Percentiles rank a stretch among this genome's conserved stretches.
Evolutionary conservation across 2,329 filamentous ascomycete genomes (phyloP).

Genomic region (Myriosclerotinia duriaeana): DNA sequence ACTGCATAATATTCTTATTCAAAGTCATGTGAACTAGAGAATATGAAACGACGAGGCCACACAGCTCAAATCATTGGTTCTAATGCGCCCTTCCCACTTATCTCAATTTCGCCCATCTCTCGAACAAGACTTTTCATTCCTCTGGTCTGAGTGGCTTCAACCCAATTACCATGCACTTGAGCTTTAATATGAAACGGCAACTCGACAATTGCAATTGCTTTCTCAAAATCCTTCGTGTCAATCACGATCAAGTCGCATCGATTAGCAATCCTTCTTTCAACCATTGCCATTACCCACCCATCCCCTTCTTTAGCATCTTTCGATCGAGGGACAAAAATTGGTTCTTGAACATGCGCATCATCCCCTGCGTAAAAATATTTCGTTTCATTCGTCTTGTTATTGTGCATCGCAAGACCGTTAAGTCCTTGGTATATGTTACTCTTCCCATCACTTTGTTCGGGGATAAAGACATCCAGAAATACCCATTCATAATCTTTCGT

Average conservation of each 20-base stretch:
- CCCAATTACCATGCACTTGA: slow-evolving; percentile 39
- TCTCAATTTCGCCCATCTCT: background rate
- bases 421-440: slow-evolving; percentile 36
- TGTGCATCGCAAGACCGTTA: slow-evolving; percentile 27
- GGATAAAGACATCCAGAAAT: slow-evolving; percentile 45
- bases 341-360: slow-evolving; percentile 52
- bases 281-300: slow-evolving; percentile 37
- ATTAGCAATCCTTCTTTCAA: slow-evolving; percentile 42
- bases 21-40: background rate
- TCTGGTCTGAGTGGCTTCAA: slow-evolving; percentile 21
- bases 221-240: slow-evolving; percentile 35
- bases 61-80: background rate
- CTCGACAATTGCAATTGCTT: slow-evolving; percentile 40
- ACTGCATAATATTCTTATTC: background rate
- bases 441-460: slow-evolving; percentile 38
- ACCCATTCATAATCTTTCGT: slow-evolving; percentile 43
- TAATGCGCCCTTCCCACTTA: background rate
- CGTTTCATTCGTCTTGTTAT: slow-evolving; percentile 28
- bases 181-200: slow-evolving; percentile 37
- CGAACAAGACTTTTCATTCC: slow-evolving; percentile 6
- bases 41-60: background rate
- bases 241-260: slow-evolving; percentile 42
- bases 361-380: slow-evolving; percentile 42
- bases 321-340: slow-evolving; percentile 51
- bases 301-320: slow-evolving; percentile 40